Conservation (phyloP, 306 rosid species). For the Prunus fruticosa region DNA sequence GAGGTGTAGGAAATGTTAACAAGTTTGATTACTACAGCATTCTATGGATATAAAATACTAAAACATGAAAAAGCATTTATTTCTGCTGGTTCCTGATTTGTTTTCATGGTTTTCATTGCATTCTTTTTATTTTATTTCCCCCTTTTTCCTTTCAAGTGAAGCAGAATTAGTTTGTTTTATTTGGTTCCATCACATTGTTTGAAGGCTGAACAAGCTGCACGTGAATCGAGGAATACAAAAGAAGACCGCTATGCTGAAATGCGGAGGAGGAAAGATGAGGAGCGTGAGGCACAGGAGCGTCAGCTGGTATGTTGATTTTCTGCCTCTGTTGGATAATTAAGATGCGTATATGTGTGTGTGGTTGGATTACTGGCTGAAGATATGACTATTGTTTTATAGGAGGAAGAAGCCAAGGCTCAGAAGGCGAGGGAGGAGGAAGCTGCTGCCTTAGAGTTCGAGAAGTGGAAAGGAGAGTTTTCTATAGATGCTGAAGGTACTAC, state of each 20-base stretch:
- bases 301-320: constrained; percentile 51
- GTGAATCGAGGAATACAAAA: constrained; percentile 67
- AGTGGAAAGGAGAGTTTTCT: constrained; percentile 97
- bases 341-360: background rate
- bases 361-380: constrained; percentile 20
- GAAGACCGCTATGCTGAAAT: constrained; percentile 80
- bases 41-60: background rate
- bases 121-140: background rate
- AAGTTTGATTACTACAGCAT: background rate
- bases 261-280: constrained; percentile 94
- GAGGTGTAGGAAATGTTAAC: background rate
- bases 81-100: background rate
- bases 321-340: constrained; percentile 5
- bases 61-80: background rate
- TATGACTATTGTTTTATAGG: constrained; percentile 47
- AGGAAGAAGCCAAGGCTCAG: constrained; percentile 87
- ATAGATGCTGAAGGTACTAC: constrained; percentile 91
- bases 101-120: background rate
- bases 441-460: constrained; percentile 92
- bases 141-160: constrained; percentile 11
- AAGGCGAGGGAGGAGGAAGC: constrained; percentile 95
- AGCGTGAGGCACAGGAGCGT: constrained; percentile 76
- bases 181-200: constrained; percentile 12
- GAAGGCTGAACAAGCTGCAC: constrained; percentile 90
- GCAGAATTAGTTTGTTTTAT: constrained; percentile 4